A percentile compares a stretch with the other conserved stretches of the same genome.
Evolutionary conservation across 352 stramenopile genomes (phyloP).

Genomic region (Pythium guiyangense): DNA sequence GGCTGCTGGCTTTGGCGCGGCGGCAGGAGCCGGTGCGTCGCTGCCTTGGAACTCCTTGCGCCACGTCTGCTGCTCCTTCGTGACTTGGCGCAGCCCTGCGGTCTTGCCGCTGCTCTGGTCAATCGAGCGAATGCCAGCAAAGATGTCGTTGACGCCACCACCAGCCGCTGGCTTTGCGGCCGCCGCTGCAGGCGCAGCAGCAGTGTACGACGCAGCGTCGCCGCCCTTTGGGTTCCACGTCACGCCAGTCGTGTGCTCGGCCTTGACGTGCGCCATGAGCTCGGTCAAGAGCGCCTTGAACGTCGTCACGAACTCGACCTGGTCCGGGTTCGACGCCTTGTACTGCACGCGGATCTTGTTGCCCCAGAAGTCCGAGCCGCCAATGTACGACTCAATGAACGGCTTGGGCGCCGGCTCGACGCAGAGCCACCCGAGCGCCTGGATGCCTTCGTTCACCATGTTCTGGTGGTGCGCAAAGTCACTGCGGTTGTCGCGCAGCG

Average conservation of each 20-base stretch:
- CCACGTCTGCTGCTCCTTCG: slow-evolving; percentile 98
- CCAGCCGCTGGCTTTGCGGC: slow-evolving; percentile 27
- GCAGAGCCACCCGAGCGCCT: slow-evolving; percentile 78
- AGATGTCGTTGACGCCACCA: slow-evolving; percentile 76
- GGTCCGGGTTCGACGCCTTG: slow-evolving; percentile 89
- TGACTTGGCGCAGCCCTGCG: slow-evolving; percentile 93
- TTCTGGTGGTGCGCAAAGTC: slow-evolving; percentile 85
- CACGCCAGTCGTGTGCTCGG: slow-evolving; percentile 93
- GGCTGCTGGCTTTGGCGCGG: slow-evolving; percentile 1
- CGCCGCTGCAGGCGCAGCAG: slow-evolving; percentile 25
- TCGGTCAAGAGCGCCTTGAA: slow-evolving; percentile 91
- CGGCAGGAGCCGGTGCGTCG: slow-evolving; percentile 14
- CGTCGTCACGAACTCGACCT: slow-evolving; percentile 92
- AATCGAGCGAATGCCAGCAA: slow-evolving; percentile 83
- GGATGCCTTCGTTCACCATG: slow-evolving; percentile 86
- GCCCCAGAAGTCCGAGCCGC: slow-evolving; percentile 94
- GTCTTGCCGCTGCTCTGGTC: slow-evolving; percentile 91
- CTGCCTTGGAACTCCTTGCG: slow-evolving; percentile 90
- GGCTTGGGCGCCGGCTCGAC: slow-evolving; percentile 86
- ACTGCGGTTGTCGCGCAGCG: slow-evolving; percentile 76
- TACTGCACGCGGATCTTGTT: slow-evolving; percentile 98
- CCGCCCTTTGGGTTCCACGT: slow-evolving; percentile 90
- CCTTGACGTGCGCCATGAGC: slow-evolving; percentile 94
- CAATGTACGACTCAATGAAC: slow-evolving; percentile 95
- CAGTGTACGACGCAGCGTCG: slow-evolving; percentile 43